Base-by-base conservation (phyloP, 805 yeast genomes). In the Lachancea dasiensis region DNA sequence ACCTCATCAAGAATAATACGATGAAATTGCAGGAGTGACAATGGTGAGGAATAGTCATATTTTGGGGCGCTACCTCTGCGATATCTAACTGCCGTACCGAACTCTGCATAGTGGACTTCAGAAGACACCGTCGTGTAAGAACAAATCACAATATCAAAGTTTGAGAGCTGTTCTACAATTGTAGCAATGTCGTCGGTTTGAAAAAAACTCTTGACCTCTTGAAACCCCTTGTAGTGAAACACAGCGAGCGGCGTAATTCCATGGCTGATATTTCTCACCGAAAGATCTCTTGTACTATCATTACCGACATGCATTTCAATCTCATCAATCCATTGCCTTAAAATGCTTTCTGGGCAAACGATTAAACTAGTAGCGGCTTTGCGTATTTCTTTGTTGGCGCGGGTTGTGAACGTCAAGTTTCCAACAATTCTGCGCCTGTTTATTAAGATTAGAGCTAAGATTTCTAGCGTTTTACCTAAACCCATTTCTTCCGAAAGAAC, bases 401-500 rank as follows among this genome's bases (percentile, higher is more conserved):
- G 40, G 1, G 53, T 48, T 3, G 39, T 19, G 23, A 41, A 51
- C 9, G 40, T 35, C 10, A 29, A 19, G n/a, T 24, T 28, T 3
- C 52, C 46, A 0, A 29, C 10, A 15, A 41, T 19, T 0, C 70
- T 68, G 11, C 96, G 61, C 22, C 66, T 77, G 55, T 92, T 81
- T 34, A 79, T 52, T 2, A 77, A 53, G 0, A 82, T 61, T 27
- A 90, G 62, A 0, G 95, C 68, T 2, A 85, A 67, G 10, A 87
- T 67, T 56, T 92, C 98, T 3, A 92, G 78, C 0, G 98, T 90
- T 54, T 92, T 92, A 0, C 98, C 98, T 6, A 92, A 69, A 0
- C 98, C 98, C 98, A 92, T 92, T 59, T 92, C 98, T 52, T 90
- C 98, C n/a, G 40, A 36, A 23, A 92, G 58, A 6, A 92, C 63